These are phyloP conservation scores for Komagataella pastoris DNA, from an alignment of 805 yeast genomes.

Conservation along the genomic window DNA sequence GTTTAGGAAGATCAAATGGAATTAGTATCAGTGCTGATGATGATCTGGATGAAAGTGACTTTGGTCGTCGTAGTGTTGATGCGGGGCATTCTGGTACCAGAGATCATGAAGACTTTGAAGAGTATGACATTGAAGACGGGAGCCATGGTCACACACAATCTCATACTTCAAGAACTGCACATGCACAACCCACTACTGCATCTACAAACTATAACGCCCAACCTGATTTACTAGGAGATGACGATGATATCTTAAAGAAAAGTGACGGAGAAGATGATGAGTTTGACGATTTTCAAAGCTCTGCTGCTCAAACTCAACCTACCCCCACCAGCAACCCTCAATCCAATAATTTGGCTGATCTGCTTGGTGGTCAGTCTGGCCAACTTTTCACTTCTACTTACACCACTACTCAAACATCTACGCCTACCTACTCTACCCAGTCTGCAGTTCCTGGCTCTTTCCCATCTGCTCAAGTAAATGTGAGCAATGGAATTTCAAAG, in stretches of 20 bases:
- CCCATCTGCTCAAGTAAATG: slow-evolving; percentile 22
- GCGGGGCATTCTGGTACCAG: slow-evolving; percentile 41
- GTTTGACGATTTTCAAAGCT: slow-evolving; percentile 69
- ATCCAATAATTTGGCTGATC: slow-evolving; percentile 17
- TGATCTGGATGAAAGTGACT: slow-evolving; percentile 40
- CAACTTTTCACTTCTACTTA: slow-evolving; percentile 9
- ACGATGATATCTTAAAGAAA: slow-evolving; percentile 1
- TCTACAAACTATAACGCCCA: slow-evolving; percentile 31
- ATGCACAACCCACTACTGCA: slow-evolving; percentile 20
- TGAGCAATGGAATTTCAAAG: background rate
- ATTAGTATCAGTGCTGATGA: slow-evolving; percentile 25
- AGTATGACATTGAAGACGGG: slow-evolving; percentile 33
- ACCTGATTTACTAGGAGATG: slow-evolving; percentile 7
- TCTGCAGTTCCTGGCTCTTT: background rate
- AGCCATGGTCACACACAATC: slow-evolving; percentile 11
- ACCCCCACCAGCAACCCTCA: slow-evolving; percentile 13
- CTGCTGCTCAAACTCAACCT: slow-evolving; percentile 20
- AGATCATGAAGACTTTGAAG: slow-evolving; percentile 37
- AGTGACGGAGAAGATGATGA: slow-evolving; percentile 55
- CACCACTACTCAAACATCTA: slow-evolving; percentile 7
- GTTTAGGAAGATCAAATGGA: slow-evolving; percentile 20
- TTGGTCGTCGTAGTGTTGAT: slow-evolving; percentile 61
- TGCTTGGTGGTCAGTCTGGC: slow-evolving; percentile 9
- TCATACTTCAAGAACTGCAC: slow-evolving; percentile 16
- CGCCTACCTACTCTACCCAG: slow-evolving; percentile 4